Evolutionary conservation across 257 asterid species (phyloP).

Genomic region (Salvia splendens): DNA sequence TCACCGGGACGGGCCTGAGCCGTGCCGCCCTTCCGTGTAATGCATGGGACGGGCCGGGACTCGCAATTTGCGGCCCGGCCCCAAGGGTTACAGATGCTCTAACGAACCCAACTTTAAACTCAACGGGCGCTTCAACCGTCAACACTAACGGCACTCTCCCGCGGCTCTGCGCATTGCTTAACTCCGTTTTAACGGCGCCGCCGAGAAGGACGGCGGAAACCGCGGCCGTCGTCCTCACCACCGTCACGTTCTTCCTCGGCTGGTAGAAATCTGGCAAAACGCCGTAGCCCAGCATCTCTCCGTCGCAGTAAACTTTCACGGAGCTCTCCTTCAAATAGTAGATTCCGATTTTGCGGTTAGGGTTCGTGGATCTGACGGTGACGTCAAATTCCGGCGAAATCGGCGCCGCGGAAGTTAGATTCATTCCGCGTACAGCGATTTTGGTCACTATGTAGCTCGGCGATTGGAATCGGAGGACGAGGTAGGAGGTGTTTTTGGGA

Average conservation of each 20-base stretch:
- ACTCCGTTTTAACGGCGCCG: constrained; percentile 40
- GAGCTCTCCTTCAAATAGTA: constrained; percentile 48
- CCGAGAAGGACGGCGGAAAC: constrained; percentile 58
- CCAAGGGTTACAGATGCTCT: no score
- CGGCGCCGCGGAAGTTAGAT: constrained; percentile 52
- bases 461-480: constrained; percentile 64
- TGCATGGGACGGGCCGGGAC: no score
- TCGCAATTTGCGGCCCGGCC: no score
- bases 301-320: constrained; percentile 46
- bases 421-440: constrained; percentile 51
- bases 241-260: constrained; percentile 69
- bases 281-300: constrained; percentile 52
- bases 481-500: no score
- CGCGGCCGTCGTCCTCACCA: constrained; percentile 39
- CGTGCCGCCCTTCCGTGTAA: no score
- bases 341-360: constrained; percentile 70
- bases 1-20: no score
- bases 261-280: constrained; percentile 66
- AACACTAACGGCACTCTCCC: constrained; percentile 59
- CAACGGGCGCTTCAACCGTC: constrained; percentile 56
- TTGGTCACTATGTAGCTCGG: constrained; percentile 55
- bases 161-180: constrained; percentile 40
- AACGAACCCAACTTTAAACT: constrained; percentile 65
- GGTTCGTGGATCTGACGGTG: constrained; percentile 64
- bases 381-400: constrained; percentile 69